Conservation (phyloP, 1,284 basidiomycete species). For the Rhodotorula sp. region DNA sequence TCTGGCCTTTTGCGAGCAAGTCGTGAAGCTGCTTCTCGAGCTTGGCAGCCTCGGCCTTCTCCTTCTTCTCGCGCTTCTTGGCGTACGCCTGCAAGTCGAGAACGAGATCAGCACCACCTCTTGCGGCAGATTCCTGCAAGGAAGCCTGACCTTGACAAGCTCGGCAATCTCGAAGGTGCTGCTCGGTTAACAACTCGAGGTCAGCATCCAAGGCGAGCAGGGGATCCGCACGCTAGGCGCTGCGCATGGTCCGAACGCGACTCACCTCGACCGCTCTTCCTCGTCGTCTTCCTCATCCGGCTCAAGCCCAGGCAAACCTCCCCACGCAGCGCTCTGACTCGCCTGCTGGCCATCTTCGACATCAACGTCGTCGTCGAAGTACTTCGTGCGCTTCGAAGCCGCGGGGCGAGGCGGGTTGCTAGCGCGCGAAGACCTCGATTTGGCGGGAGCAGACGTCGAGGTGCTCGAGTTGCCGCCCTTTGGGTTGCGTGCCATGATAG, state of each 20-base stretch:
- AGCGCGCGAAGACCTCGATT: neutral
- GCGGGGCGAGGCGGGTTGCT: neutral
- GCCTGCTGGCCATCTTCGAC: neutral
- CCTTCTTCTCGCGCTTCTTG: conserved; percentile 16
- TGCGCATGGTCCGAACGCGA: neutral
- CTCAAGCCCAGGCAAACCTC: neutral
- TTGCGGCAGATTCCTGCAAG: neutral
- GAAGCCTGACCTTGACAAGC: neutral
- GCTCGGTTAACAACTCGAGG: neutral
- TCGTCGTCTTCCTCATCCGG: conserved; percentile 2
- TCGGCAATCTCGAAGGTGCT: neutral
- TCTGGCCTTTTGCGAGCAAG: neutral
- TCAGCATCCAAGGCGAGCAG: too few species aligned
- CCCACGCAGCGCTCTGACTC: neutral
- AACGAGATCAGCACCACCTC: neutral
- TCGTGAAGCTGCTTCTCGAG: conserved; percentile 5
- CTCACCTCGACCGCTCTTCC: conserved; percentile 9
- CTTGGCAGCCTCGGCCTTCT: conserved; percentile 5
- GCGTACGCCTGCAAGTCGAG: neutral
- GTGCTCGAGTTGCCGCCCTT: too few species aligned
- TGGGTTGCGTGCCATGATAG: neutral
- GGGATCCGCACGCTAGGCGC: too few species aligned
- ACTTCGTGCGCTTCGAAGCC: neutral
- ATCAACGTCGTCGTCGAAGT: conserved; percentile 8
- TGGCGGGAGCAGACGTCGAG: neutral